A percentile compares a stretch with the other conserved stretches of the same genome.
Conservation (phyloP, 306 rosid species). For the Acmispon strigosus region DNA sequence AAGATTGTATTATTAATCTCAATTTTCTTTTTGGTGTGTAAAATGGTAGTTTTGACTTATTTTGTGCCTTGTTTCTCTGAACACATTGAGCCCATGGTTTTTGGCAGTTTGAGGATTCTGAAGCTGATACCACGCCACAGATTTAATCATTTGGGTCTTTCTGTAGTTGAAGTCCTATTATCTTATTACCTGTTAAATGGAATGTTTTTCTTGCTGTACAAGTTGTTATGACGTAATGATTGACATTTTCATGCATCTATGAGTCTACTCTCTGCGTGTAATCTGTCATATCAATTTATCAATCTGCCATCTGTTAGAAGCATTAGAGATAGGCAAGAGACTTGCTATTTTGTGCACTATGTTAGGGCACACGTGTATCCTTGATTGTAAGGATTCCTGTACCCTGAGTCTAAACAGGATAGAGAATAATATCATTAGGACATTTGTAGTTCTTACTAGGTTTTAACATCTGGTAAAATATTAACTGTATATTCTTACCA, state of each 20-base stretch:
- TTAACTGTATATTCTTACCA: constrained; percentile 13
- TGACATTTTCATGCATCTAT: neutral
- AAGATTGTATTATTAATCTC: neutral
- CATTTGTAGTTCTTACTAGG: constrained; percentile 17
- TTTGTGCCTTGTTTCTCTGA: neutral
- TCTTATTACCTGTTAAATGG: neutral
- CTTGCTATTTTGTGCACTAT: neutral
- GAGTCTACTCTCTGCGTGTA: neutral
- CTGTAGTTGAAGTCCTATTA: constrained; percentile 9
- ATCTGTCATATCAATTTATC: neutral
- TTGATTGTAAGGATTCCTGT: constrained; percentile 15
- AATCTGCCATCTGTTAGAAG: neutral
- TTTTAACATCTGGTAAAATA: constrained; percentile 21
- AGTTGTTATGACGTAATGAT: neutral
- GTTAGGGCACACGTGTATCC: neutral
- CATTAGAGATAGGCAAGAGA: neutral
- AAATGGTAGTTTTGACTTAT: neutral
- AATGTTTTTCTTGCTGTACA: neutral
- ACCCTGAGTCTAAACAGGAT: neutral
- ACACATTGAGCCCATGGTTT: neutral
- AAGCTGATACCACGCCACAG: constrained; percentile 5
- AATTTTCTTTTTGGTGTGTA: neutral
- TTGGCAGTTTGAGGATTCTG: constrained; percentile 1
- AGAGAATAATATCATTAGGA: constrained; percentile 3
- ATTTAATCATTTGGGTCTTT: neutral